Percentiles rank a stretch among this genome's conserved stretches.
phyloP scores from a whole-genome alignment of 164 flowering plant genomes.

The Buxus sempervirens region DNA sequence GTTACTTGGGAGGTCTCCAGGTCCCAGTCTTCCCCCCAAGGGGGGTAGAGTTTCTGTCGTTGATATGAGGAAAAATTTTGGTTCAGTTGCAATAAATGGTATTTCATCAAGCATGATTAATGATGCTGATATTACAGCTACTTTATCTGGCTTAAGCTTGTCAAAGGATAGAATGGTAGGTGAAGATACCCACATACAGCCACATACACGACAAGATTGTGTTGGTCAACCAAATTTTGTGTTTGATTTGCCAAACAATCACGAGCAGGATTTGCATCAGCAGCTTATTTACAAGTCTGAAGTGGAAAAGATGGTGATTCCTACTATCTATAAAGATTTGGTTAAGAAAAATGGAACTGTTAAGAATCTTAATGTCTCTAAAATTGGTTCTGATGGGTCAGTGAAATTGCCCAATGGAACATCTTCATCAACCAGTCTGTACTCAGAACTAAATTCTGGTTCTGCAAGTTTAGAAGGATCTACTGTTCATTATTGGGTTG shows the following conservation, averaged over 20 bases:
- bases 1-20: conserved; percentile 37
- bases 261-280: conserved; percentile 35
- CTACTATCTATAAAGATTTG: conserved; percentile 35
- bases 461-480: conserved; percentile 34
- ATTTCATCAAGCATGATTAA: conserved; percentile 34
- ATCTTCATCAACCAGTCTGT: conserved; percentile 43
- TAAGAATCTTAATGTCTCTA: conserved; percentile 29
- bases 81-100: conserved; percentile 33
- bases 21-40: conserved; percentile 47
- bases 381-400: conserved; percentile 30
- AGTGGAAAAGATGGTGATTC: conserved; percentile 24
- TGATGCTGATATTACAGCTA: conserved; percentile 41
- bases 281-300: conserved; percentile 33
- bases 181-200: conserved; percentile 28
- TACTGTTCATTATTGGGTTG: conserved; percentile 24
- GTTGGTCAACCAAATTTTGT: conserved; percentile 29
- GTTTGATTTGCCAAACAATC: conserved; percentile 36
- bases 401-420: conserved; percentile 41
- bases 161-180: conserved; percentile 34
- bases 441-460: conserved; percentile 33
- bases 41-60: conserved; percentile 37
- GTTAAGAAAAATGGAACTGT: conserved; percentile 30
- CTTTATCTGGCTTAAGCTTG: conserved; percentile 46
- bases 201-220: conserved; percentile 33
- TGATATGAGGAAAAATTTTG: conserved; percentile 34